Conservation (phyloP, 192 early-diverging fungal genomes). For the Irineochytrium annulatum region DNA sequence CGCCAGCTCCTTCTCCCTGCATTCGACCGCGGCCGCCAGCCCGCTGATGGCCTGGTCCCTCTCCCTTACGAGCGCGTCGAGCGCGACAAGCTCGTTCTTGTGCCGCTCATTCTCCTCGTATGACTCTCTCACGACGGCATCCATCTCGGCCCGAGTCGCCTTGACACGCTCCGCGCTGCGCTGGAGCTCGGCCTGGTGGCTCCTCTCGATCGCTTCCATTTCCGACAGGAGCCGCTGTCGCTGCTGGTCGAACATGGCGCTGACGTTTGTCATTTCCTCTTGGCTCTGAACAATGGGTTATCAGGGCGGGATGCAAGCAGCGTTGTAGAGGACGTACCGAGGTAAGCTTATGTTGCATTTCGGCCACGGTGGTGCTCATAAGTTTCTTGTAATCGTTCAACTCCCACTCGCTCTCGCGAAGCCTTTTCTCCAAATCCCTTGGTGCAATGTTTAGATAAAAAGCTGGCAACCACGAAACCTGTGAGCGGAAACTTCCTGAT, state of each 20-base stretch:
- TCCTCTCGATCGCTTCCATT: neutral
- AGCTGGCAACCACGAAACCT: neutral
- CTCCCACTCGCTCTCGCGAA: slow-evolving; percentile 9
- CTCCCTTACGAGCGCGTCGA: slow-evolving; percentile 1
- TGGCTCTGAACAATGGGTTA: too few species aligned
- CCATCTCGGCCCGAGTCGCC: neutral
- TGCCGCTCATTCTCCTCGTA: neutral
- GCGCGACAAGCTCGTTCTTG: slow-evolving; percentile 8
- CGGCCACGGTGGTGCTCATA: neutral
- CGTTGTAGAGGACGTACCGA: slow-evolving; percentile 2
- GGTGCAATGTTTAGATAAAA: neutral
- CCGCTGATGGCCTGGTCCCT: slow-evolving; percentile 10
- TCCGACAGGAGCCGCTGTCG: neutral
- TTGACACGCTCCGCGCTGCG: neutral
- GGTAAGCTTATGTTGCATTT: slow-evolving; percentile 13
- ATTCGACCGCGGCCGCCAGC: neutral
- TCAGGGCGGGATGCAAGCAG: neutral
- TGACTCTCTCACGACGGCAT: neutral
- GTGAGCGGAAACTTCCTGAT: neutral
- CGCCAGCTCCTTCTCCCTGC: neutral
- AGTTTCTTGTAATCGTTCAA: slow-evolving; percentile 8
- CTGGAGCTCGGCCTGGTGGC: slow-evolving; percentile 2
- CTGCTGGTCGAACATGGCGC: neutral
- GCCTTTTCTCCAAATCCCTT: slow-evolving; percentile 13
- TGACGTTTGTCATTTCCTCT: neutral